Evolutionary conservation across 148 eudicot genomes (phyloP).

Genomic region (Rhododendron henanense): DNA sequence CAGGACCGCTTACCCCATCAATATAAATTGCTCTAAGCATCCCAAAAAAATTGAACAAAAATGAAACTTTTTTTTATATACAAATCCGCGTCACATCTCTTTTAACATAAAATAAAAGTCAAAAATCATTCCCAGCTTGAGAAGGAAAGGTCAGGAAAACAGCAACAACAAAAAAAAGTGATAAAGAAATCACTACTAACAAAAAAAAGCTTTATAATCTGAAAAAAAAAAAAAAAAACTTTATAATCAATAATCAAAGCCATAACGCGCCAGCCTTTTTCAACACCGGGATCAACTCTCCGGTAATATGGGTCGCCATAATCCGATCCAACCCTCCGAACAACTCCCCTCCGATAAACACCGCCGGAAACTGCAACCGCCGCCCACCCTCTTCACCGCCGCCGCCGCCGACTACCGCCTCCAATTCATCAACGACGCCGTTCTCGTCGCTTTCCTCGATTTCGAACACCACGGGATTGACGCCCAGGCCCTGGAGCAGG

Average conservation of each 20-base stretch:
- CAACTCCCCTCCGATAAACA: constrained; percentile 67
- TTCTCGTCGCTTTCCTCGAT: constrained; percentile 39
- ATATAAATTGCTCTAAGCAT: neutral
- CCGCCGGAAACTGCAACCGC: constrained; percentile 50
- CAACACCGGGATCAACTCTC: constrained; percentile 55
- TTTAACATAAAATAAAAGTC: neutral
- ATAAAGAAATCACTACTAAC: neutral
- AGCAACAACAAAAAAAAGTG: neutral
- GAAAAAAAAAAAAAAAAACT: too few relatives aligned
- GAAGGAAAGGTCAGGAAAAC: neutral
- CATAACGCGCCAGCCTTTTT: constrained; percentile 70
- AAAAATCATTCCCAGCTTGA: neutral
- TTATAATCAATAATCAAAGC: constrained; percentile 26
- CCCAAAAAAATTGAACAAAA: neutral
- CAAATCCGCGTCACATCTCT: neutral
- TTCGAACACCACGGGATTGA: constrained; percentile 46
- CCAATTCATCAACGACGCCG: constrained; percentile 24
- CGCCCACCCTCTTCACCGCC: neutral
- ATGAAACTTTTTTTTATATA: neutral
- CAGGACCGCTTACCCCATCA: too few relatives aligned
- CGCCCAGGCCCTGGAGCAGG: constrained; percentile 47
- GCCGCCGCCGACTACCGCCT: neutral
- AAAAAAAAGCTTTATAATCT: neutral
- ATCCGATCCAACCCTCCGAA: constrained; percentile 65
- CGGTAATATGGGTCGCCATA: constrained; percentile 62